A percentile compares a stretch with the other conserved stretches of the same genome.
phyloP scores from a whole-genome alignment of 345 rosid genomes.

The Brassica juncea region DNA sequence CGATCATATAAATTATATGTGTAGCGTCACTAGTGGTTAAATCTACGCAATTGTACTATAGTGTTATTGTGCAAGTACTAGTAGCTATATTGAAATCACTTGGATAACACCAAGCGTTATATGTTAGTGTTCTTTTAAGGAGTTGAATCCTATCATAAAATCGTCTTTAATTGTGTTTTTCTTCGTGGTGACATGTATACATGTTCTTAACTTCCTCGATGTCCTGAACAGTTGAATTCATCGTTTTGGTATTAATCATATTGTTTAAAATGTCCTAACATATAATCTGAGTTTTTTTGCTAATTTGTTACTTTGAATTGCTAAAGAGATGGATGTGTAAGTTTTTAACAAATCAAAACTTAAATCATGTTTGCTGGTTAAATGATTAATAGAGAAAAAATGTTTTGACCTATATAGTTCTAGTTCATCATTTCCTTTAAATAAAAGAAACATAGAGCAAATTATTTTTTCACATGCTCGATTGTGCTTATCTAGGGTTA shows the following conservation, averaged over 20 bases:
- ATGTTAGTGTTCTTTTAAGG: too few species aligned
- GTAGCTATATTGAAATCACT: too few species aligned
- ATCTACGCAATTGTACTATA: too few species aligned
- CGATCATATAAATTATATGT: too few species aligned
- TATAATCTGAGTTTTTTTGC: slow-evolving; percentile 9
- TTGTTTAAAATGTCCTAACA: background rate
- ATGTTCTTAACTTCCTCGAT: slow-evolving; percentile 1
- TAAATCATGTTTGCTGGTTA: slow-evolving; percentile 2
- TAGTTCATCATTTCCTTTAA: slow-evolving; percentile 31
- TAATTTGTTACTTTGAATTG: background rate
- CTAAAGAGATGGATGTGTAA: slow-evolving; percentile 20
- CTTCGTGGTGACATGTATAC: background rate
- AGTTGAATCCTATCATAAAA: too few species aligned
- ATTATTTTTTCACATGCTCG: slow-evolving; percentile 36
- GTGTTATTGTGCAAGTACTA: too few species aligned
- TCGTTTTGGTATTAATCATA: background rate
- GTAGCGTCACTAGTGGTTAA: too few species aligned
- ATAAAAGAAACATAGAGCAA: slow-evolving; percentile 29
- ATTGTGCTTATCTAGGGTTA: slow-evolving; percentile 34
- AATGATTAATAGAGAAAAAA: background rate
- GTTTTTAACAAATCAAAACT: slow-evolving; percentile 15
- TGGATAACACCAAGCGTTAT: too few species aligned
- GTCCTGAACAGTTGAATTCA: background rate
- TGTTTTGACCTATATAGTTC: background rate
- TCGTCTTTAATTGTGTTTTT: too few species aligned